phyloP scores from a whole-genome alignment of 2,329 filamentous ascomycete genomes.

The Clarireedia hainanense region DNA sequence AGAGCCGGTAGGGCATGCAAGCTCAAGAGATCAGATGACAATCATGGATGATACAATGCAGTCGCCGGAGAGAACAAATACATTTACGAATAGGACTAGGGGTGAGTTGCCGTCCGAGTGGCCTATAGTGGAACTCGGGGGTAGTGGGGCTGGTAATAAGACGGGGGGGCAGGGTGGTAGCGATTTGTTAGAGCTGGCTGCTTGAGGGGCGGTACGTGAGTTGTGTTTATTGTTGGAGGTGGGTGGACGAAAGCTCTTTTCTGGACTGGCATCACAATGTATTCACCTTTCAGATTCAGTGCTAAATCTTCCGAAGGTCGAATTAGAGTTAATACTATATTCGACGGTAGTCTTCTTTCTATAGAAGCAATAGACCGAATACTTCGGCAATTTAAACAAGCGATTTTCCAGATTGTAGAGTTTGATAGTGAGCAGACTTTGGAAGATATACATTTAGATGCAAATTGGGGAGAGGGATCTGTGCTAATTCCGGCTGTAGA shows the following conservation, averaged over 20 bases:
- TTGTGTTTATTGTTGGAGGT: no score
- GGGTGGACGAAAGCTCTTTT: background rate
- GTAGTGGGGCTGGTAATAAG: no score
- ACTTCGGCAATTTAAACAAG: background rate
- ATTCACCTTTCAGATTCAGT: conserved; percentile 1
- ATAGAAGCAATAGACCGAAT: background rate
- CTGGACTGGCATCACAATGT: background rate
- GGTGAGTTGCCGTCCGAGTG: no score
- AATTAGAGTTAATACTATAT: background rate
- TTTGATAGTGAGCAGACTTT: background rate
- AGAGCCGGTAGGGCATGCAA: no score
- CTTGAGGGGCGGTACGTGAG: no score
- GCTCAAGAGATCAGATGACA: no score
- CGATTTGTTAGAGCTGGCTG: no score
- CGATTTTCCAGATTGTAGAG: background rate
- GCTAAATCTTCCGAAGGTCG: background rate
- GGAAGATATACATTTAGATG: background rate
- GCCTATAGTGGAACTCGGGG: no score
- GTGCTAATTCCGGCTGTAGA: background rate
- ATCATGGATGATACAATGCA: no score
- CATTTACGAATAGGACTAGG: no score
- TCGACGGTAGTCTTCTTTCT: background rate
- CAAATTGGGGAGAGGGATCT: background rate
- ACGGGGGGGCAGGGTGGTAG: no score
- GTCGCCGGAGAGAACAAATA: no score